Evolutionary conservation across 495 filamentous ascomycete genomes (phyloP).

Genomic region (Tuber calosporum): DNA sequence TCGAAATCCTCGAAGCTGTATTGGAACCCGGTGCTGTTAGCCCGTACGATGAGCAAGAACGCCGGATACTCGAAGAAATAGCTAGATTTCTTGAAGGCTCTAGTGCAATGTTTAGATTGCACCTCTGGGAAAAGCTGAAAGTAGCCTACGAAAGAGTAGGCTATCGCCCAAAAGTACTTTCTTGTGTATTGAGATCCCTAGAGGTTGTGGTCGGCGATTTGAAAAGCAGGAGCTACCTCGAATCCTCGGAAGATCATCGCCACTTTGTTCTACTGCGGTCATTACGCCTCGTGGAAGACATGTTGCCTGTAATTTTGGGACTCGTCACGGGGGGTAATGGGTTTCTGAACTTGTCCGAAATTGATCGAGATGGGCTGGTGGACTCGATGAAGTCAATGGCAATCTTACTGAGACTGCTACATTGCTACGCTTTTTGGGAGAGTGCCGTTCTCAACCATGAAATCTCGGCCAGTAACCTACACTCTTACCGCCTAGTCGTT

Average conservation of each 20-base stretch:
- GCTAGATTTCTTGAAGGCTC: slow-evolving; percentile 73
- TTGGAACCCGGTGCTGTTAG: slow-evolving; percentile 63
- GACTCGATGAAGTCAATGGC: slow-evolving; percentile 35
- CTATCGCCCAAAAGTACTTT: slow-evolving; percentile 77
- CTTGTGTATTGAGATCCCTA: slow-evolving; percentile 75
- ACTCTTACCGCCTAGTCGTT: slow-evolving; percentile 49
- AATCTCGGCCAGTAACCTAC: slow-evolving; percentile 44
- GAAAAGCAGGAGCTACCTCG: slow-evolving; percentile 54
- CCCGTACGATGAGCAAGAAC: slow-evolving; percentile 35
- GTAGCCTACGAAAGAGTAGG: slow-evolving; percentile 78
- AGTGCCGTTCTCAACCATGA: slow-evolving; percentile 69
- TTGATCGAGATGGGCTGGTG: slow-evolving; percentile 23
- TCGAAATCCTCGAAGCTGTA: slow-evolving; percentile 88
- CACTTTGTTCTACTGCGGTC: slow-evolving; percentile 61
- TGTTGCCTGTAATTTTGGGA: slow-evolving; percentile 59
- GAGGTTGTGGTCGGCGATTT: slow-evolving; percentile 72
- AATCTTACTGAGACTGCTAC: slow-evolving; percentile 53
- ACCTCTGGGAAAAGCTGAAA: slow-evolving; percentile 79
- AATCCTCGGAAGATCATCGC: slow-evolving; percentile 56
- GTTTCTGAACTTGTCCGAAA: slow-evolving; percentile 75
- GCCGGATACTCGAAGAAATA: slow-evolving; percentile 57
- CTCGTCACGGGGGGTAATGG: slow-evolving; percentile 55
- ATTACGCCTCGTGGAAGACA: slow-evolving; percentile 68
- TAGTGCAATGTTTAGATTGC: slow-evolving; percentile 69
- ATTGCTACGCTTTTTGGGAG: slow-evolving; percentile 71